A percentile compares a stretch with the other conserved stretches of the same genome.
These are phyloP conservation scores for Oemleria cerasiformis DNA, from an alignment of 306 rosid species.

Conservation along the genomic window DNA sequence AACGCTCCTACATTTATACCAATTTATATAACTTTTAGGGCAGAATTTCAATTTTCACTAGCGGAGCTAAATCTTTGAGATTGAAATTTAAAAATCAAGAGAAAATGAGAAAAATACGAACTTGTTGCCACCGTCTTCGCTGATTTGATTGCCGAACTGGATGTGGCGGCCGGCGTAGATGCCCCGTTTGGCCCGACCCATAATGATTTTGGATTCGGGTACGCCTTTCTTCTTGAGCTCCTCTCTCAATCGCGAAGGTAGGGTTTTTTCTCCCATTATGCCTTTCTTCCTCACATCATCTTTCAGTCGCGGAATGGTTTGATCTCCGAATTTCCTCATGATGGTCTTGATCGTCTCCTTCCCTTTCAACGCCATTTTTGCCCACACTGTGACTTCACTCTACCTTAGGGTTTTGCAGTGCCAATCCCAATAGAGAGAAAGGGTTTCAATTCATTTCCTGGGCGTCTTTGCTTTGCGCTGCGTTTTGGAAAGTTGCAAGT, in stretches of 20 bases:
- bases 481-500: not conserved
- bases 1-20: not conserved
- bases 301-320: conserved; percentile 49
- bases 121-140: conserved; percentile 99
- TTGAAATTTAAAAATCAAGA: not conserved
- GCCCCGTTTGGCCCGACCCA: conserved; percentile 89
- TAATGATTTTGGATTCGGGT: conserved; percentile 67
- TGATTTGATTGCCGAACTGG: conserved; percentile 76
- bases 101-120: conserved; percentile 27
- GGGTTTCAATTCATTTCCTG: not conserved
- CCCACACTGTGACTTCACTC: not conserved
- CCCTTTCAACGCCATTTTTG: conserved; percentile 74
- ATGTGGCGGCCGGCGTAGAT: conserved; percentile 85
- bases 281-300: conserved; percentile 48
- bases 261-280: conserved; percentile 55
- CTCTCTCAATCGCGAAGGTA: conserved; percentile 57
- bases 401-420: conserved; percentile 6
- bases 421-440: too few relatives aligned
- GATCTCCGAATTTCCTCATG: conserved; percentile 62
- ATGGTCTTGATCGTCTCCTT: conserved; percentile 81
- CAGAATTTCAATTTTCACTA: not conserved
- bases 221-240: conserved; percentile 55
- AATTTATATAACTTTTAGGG: not conserved
- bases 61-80: not conserved
- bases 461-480: not conserved